Evolutionary conservation across 2,329 filamentous ascomycete species (phyloP).

Genomic region (Neoscytalidium dimidiatum): DNA sequence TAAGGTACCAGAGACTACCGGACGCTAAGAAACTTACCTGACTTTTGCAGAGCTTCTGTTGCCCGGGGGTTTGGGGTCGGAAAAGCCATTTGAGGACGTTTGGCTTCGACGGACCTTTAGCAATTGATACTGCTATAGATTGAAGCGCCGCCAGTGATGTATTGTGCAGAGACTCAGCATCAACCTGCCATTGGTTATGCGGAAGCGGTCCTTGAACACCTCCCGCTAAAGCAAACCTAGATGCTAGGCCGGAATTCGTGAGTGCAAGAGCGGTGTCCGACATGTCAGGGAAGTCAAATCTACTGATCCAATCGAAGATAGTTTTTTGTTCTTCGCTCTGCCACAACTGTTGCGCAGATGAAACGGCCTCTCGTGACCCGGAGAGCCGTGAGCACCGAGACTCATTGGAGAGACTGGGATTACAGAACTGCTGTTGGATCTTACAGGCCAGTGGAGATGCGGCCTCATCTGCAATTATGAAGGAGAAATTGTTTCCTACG

Average conservation of each 20-base stretch:
- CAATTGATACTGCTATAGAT: neutral
- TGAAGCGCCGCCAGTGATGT: conserved; percentile 22
- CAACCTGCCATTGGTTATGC: conserved; percentile 25
- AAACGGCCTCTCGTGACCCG: fast-evolving
- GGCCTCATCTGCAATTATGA: conserved; percentile 1
- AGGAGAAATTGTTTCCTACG: too few species aligned
- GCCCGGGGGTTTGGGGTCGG: neutral
- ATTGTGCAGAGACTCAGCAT: conserved; percentile 21
- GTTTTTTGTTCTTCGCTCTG: neutral
- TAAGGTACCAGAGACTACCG: neutral
- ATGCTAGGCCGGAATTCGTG: neutral
- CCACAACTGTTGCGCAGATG: neutral
- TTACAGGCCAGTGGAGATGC: conserved; percentile 19
- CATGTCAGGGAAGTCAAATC: fast-evolving
- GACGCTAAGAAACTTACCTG: neutral
- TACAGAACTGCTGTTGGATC: conserved; percentile 18
- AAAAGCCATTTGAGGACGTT: neutral
- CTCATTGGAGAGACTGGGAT: neutral
- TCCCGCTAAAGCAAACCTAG: neutral
- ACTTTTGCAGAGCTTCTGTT: neutral
- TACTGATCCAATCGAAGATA: neutral
- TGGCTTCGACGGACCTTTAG: neutral
- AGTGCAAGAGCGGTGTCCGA: neutral
- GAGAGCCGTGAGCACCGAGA: neutral
- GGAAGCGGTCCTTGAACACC: conserved; percentile 22